Base-by-base conservation (phyloP, 305 asterid genomes). In the Solanum hybrid region DNA sequence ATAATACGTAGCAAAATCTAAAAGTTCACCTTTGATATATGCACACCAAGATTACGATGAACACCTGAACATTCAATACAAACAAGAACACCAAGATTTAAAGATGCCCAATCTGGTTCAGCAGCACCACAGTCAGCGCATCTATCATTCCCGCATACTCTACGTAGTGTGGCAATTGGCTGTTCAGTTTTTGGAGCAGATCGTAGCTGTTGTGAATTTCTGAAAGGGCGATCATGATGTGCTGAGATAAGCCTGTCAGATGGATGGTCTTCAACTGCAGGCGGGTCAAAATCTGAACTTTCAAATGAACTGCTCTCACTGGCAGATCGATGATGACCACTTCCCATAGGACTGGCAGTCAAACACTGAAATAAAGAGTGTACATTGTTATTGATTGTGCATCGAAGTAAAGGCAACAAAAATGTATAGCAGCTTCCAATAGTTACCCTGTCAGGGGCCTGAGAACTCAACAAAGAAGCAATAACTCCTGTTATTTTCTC, bases 11-110 rank as follows among this genome's bases (percentile, higher is more conserved):
- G 24, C 45, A 70, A 82, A 76, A 45, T 86, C 27, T 3, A 73
- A 75, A 39, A 80, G 80, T 88, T 86, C 94, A 98, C 99, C 99
- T 98, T 98, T 86, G 99, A 98, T 93, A 98, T 95, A 94, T 98
- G 99, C 90, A 97, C 99, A 39, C 99, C 99, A 88, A 98, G 98
- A 92, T 98, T 98, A 88, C 99, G 99, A 91, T 98, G 99, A 91
- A 98, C 99, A 29, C 99, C 99, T 2, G 99, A 98, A 93, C 99
- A 98, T 91, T 98, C 99, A n/a, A 98, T 98, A 94, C 99, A 98
- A 91, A 97, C 96, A 86, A 98, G 99, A 91, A 98, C 98, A 5
- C 99, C 99, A 27, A 98, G 93, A 95, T 98, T 98, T 92, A 98
- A 92, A 79, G 99, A 98, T 85, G 99, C 98, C 99, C 99, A 98